phyloP scores from a whole-genome alignment of 202 grass and related monocot genomes.

The Carex sylvatica region DNA sequence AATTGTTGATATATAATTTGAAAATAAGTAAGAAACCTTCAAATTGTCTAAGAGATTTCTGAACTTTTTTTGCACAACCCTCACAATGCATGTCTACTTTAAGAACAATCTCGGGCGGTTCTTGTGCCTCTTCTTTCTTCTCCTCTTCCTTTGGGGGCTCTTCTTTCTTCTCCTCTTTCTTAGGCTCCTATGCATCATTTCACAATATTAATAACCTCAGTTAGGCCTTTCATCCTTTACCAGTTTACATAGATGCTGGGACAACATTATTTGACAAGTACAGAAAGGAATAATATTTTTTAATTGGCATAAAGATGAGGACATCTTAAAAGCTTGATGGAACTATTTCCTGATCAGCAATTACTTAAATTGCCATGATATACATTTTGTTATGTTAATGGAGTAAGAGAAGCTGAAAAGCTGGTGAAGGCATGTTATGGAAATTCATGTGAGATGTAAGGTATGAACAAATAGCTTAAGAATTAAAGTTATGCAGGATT shows the following conservation, averaged over 20 bases:
- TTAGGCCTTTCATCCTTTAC: background rate
- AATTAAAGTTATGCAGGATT: background rate
- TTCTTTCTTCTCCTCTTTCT: constrained; percentile 30
- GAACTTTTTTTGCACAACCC: constrained; percentile 61
- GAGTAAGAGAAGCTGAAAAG: background rate
- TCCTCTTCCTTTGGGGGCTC: constrained; percentile 33
- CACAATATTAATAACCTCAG: background rate
- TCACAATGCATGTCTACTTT: constrained; percentile 77
- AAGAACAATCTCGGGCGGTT: constrained; percentile 50
- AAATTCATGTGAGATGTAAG: background rate
- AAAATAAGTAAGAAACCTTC: constrained; percentile 37
- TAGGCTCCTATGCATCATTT: constrained; percentile 35
- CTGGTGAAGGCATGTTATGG: background rate
- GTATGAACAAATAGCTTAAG: background rate
- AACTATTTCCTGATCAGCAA: background rate
- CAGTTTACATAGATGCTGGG: background rate
- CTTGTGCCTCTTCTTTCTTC: constrained; percentile 35
- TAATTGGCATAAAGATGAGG: background rate
- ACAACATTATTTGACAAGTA: background rate
- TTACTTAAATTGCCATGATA: background rate
- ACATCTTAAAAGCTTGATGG: background rate
- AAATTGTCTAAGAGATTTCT: constrained; percentile 43
- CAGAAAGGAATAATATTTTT: background rate
- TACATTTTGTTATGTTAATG: background rate
- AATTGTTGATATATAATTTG: background rate